Percentiles rank a stretch among this genome's conserved stretches.
phyloP scores from a whole-genome alignment of 805 yeast species.

The Blastobotrys parvus region DNA sequence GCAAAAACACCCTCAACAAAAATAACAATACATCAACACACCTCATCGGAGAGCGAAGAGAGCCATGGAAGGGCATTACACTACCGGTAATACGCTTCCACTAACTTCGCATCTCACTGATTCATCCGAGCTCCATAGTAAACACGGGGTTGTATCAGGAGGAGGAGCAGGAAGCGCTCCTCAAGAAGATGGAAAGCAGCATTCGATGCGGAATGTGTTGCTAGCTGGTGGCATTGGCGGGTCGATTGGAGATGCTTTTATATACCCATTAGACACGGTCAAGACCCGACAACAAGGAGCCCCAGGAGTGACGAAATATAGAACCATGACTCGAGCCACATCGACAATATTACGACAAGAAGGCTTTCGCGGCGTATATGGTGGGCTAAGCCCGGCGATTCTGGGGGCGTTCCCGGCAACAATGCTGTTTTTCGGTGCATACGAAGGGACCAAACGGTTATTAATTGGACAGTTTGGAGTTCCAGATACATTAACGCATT shows the following conservation, averaged over 20 bases:
- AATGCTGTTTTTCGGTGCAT: conserved; percentile 86
- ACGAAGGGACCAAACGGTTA: conserved; percentile 69
- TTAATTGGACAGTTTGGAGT: conserved; percentile 54
- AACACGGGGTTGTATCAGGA: too few species aligned
- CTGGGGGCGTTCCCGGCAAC: conserved; percentile 86
- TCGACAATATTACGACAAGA: conserved; percentile 70
- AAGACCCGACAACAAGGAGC: conserved; percentile 98
- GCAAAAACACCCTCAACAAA: too few species aligned
- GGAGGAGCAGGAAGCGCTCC: too few species aligned
- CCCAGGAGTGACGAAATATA: conserved; percentile 56
- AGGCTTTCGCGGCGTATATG: conserved; percentile 80
- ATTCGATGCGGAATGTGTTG: conserved; percentile 31
- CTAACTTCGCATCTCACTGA: background rate
- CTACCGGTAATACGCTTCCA: background rate
- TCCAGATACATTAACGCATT: conserved; percentile 73
- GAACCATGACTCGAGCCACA: conserved; percentile 69
- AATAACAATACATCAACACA: too few species aligned
- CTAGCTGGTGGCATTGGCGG: conserved; percentile 96
- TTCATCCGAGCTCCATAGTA: too few species aligned
- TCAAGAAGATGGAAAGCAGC: background rate
- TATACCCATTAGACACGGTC: conserved; percentile 96
- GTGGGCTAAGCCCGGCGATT: conserved; percentile 90
- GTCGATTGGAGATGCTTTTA: conserved; percentile 78
- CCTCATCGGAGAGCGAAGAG: too few species aligned
- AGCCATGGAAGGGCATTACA: background rate